phyloP scores from a whole-genome alignment of 2,329 filamentous ascomycete genomes.

The Ophiostoma triangulosporum region DNA sequence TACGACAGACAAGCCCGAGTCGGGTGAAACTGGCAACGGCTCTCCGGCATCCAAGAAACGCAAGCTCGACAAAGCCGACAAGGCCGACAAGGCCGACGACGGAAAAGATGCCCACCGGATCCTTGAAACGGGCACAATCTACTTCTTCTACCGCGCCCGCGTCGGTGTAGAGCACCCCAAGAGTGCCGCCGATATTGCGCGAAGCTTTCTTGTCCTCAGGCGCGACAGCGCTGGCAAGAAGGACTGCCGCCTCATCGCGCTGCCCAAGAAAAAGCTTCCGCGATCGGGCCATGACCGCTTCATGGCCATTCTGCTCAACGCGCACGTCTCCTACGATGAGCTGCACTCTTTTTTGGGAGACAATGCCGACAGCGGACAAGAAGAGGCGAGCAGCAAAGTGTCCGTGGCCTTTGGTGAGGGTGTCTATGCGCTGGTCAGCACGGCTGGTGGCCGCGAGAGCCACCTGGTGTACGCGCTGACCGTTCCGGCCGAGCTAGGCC shows the following conservation, averaged over 20 bases:
- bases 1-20: neutral
- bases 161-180: constrained; percentile 60
- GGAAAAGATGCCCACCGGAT: constrained; percentile 33
- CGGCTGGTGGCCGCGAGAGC: constrained; percentile 43
- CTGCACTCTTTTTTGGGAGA: constrained; percentile 55
- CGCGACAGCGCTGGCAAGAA: constrained; percentile 49
- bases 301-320: constrained; percentile 74
- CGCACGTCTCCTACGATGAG: constrained; percentile 47
- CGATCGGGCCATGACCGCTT: constrained; percentile 54
- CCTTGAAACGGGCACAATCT: constrained; percentile 78
- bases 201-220: constrained; percentile 66
- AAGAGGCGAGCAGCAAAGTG: constrained; percentile 45
- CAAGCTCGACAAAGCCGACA: neutral
- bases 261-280: constrained; percentile 78
- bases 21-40: neutral
- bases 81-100: neutral
- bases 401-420: constrained; percentile 71
- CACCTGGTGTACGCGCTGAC: constrained; percentile 74
- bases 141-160: constrained; percentile 76
- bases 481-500: constrained; percentile 52
- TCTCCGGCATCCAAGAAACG: neutral
- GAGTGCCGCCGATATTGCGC: constrained; percentile 57
- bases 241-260: constrained; percentile 56
- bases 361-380: neutral
- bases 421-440: constrained; percentile 67